These are phyloP conservation scores for Lactarius trivialis DNA, from an alignment of 768 basidiomycete species.

Conservation along the genomic window DNA sequence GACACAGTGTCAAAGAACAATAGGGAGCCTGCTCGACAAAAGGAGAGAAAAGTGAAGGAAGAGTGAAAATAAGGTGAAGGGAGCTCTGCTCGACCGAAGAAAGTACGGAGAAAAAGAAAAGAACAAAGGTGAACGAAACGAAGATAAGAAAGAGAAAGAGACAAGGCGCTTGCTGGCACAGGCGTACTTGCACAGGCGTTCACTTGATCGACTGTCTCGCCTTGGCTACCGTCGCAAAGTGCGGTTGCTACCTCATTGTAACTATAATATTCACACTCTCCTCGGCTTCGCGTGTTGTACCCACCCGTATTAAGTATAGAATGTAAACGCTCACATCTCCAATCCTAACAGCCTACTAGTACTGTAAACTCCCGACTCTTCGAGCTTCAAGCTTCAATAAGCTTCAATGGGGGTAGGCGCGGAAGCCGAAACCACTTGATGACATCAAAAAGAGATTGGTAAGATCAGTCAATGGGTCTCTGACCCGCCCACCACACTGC, in stretches of 20 bases:
- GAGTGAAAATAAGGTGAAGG: background rate
- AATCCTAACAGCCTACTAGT: too few relatives aligned
- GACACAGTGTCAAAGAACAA: background rate
- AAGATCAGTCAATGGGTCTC: background rate
- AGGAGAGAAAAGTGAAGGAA: slow-evolving; percentile 14
- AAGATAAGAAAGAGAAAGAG: background rate
- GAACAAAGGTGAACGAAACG: background rate
- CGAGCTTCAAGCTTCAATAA: too few relatives aligned
- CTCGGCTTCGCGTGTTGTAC: background rate
- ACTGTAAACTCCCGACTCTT: too few relatives aligned
- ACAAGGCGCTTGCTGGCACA: background rate
- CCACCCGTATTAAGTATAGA: too few relatives aligned
- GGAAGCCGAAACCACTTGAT: background rate
- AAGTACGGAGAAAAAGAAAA: background rate
- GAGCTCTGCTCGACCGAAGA: slow-evolving; percentile 22
- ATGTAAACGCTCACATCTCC: too few relatives aligned
- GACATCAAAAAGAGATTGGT: slow-evolving; percentile 10
- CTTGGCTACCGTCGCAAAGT: slow-evolving; percentile 21
- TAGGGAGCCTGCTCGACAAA: slow-evolving; percentile 19
- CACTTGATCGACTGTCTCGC: background rate
- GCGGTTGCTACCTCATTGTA: background rate
- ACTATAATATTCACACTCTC: background rate
- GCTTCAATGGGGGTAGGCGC: background rate
- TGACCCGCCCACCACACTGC: slow-evolving; percentile 9
- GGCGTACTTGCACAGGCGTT: background rate